phyloP scores from a whole-genome alignment of 139 green algal species.

The Chlamydomonas asymmetrica region DNA sequence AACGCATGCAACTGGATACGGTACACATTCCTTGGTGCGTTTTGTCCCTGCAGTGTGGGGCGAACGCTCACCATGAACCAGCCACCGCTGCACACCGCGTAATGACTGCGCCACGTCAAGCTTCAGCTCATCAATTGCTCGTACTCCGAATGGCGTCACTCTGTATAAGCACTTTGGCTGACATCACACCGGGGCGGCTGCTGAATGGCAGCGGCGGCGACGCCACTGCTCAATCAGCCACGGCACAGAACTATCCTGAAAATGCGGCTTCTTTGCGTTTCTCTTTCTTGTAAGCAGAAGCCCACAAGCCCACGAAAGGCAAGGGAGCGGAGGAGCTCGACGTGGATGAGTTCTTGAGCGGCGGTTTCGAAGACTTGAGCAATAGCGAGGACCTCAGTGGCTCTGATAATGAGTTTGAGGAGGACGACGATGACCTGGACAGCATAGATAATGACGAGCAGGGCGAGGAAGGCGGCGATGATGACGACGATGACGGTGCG shows the following conservation, averaged over 20 bases:
- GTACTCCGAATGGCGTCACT: not conserved
- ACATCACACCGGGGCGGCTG: not conserved
- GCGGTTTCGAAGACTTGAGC: slow-evolving; percentile 36
- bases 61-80: not conserved
- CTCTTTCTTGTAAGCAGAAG: not conserved
- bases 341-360: slow-evolving; percentile 54
- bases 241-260: too few species aligned
- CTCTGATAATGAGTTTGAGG: slow-evolving; percentile 15
- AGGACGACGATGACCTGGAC: slow-evolving; percentile 15
- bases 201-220: too few species aligned
- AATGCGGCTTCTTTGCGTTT: not conserved
- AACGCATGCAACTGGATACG: too few species aligned
- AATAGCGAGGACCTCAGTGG: slow-evolving; percentile 5
- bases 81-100: not conserved
- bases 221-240: not conserved
- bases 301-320: not conserved
- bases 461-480: not conserved
- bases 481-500: slow-evolving; percentile 2
- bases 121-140: not conserved
- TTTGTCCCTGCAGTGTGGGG: not conserved
- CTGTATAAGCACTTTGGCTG: not conserved
- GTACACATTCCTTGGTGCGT: too few species aligned
- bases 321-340: slow-evolving; percentile 38
- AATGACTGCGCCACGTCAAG: not conserved
- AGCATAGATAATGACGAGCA: slow-evolving; percentile 3